Conservation (phyloP, 306 rosid species). For the Biancaea sappan region DNA sequence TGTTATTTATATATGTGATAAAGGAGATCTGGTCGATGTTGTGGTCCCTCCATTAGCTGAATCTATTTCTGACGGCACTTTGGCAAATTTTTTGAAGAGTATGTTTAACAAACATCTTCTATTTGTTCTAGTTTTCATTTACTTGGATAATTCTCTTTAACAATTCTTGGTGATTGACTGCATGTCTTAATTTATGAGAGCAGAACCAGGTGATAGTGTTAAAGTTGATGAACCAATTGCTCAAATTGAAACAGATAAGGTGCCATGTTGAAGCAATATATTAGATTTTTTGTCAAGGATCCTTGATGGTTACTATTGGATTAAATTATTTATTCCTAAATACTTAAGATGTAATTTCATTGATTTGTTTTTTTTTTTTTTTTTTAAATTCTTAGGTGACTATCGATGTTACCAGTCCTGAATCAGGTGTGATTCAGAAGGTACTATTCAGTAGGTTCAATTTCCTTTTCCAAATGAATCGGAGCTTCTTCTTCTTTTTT, state of each 20-base stretch:
- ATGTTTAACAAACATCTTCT: slow-evolving; percentile 33
- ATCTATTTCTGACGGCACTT: slow-evolving; percentile 78
- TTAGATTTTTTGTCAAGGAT: slow-evolving; percentile 28
- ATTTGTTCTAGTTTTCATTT: not conserved
- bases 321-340: slow-evolving; percentile 6
- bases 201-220: slow-evolving; percentile 79
- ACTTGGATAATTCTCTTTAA: slow-evolving; percentile 3
- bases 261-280: slow-evolving; percentile 30
- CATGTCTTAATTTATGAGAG: slow-evolving; percentile 37
- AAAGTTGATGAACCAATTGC: slow-evolving; percentile 80
- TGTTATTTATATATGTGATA: slow-evolving; percentile 35
- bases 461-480: not conserved
- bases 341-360: slow-evolving; percentile 13
- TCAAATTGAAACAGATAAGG: slow-evolving; percentile 91
- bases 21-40: slow-evolving; percentile 72
- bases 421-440: slow-evolving; percentile 74
- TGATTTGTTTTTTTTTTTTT: slow-evolving; percentile 11
- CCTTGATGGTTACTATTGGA: slow-evolving; percentile 14
- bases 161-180: slow-evolving; percentile 31
- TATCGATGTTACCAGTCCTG: slow-evolving; percentile 83
- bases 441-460: slow-evolving; percentile 37
- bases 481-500: not conserved
- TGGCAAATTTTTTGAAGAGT: slow-evolving; percentile 81
- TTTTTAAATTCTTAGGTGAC: slow-evolving; percentile 63
- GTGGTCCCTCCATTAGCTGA: slow-evolving; percentile 85